Percentiles rank a stretch among this genome's conserved stretches.
These are phyloP conservation scores for Curvularia verruculosa DNA, from an alignment of 2,329 filamentous ascomycete genomes.

Conservation along the genomic window DNA sequence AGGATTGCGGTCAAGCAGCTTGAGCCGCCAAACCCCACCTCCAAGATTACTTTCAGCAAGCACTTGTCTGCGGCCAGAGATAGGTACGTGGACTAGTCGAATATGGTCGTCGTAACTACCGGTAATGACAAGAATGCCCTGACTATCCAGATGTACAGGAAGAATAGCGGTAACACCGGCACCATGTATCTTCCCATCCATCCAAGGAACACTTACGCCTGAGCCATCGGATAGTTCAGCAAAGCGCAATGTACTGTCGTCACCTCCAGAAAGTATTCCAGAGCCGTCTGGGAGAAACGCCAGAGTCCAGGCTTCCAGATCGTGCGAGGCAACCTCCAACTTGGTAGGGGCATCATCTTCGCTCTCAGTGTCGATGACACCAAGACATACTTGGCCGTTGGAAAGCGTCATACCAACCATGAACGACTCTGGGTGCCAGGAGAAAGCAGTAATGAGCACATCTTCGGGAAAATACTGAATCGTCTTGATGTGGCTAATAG, in stretches of 20 bases:
- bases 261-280: constrained; percentile 72
- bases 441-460: constrained; percentile 72
- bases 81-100: constrained; percentile 64
- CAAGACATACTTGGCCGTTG: constrained; percentile 62
- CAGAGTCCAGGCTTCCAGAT: constrained; percentile 76
- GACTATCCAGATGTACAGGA: constrained; percentile 62
- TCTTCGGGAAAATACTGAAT: constrained; percentile 61
- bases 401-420: constrained; percentile 75
- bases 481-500: constrained; percentile 46
- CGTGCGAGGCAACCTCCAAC: constrained; percentile 48
- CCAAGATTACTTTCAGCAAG: constrained; percentile 70
- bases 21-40: constrained; percentile 88
- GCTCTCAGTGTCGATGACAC: constrained; percentile 39
- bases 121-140: constrained; percentile 69
- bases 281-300: constrained; percentile 58
- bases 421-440: constrained; percentile 68
- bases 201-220: constrained; percentile 42
- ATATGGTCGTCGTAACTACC: constrained; percentile 91
- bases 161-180: constrained; percentile 89
- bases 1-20: constrained; percentile 56
- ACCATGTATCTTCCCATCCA: constrained; percentile 67
- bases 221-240: constrained; percentile 24
- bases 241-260: constrained; percentile 69
- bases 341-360: constrained; percentile 16
- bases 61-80: constrained; percentile 54